A percentile compares a stretch with the other conserved stretches of the same genome.
Evolutionary conservation across 176 grass and related monocot species (phyloP).

Genomic region (Areca catechu): DNA sequence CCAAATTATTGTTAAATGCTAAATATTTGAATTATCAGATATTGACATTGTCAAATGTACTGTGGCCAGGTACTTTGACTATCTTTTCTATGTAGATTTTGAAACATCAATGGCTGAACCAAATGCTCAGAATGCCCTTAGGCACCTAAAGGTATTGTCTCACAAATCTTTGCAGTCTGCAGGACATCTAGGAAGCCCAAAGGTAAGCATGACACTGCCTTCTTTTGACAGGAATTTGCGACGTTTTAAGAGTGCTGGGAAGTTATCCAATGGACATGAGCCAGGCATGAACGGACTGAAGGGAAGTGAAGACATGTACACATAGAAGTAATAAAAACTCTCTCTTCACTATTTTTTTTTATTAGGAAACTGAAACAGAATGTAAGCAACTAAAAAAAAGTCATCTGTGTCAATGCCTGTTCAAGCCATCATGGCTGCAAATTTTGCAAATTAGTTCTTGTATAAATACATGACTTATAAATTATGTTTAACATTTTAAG

Average conservation of each 20-base stretch:
- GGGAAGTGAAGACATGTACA: background rate
- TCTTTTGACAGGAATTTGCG: conserved; percentile 45
- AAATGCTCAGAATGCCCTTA: conserved; percentile 69
- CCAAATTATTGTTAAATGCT: too few species aligned
- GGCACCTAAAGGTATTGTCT: conserved; percentile 53
- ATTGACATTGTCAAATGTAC: too few species aligned
- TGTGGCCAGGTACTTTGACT: conserved; percentile 51
- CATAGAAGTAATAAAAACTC: background rate
- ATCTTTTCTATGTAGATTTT: conserved; percentile 90
- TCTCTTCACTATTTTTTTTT: background rate
- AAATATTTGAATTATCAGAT: too few species aligned
- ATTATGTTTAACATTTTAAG: too few species aligned
- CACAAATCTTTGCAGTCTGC: background rate
- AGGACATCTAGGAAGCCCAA: background rate
- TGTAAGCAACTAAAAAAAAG: too few species aligned
- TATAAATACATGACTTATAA: too few species aligned
- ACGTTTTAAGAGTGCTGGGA: conserved; percentile 70
- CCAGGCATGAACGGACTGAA: conserved; percentile 32
- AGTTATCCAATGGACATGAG: conserved; percentile 63
- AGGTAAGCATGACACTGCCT: too few species aligned
- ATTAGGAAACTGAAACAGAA: too few species aligned
- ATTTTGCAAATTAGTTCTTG: too few species aligned
- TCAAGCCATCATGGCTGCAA: too few species aligned
- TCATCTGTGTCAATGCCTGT: too few species aligned
- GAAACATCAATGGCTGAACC: conserved; percentile 82